phyloP scores from a whole-genome alignment of 192 early-diverging fungal species.

The Entomortierella lignicola region DNA sequence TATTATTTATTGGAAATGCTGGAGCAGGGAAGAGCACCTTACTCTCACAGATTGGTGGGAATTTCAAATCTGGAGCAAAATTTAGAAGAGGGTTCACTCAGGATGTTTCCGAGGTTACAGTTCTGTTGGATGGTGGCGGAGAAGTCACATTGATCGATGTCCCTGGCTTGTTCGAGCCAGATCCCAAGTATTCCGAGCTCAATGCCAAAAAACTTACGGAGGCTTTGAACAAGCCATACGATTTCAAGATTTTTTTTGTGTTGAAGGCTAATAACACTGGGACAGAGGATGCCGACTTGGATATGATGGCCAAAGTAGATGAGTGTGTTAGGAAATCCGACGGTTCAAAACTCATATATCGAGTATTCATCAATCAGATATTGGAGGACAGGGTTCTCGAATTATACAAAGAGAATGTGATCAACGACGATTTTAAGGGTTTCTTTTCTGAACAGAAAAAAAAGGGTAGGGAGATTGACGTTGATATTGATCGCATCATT shows the following conservation, averaged over 20 bases:
- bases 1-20: conserved; percentile 12
- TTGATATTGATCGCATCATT: no score
- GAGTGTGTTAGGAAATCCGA: not conserved
- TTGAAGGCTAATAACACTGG: conserved; percentile 4
- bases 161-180: conserved; percentile 6
- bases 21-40: conserved; percentile 18
- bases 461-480: no score
- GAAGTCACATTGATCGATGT: conserved; percentile 4
- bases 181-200: not conserved
- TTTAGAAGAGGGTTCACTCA: conserved; percentile 2
- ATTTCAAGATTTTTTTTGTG: conserved; percentile 8
- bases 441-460: no score
- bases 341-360: not conserved
- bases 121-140: not conserved
- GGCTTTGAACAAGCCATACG: conserved; percentile 3
- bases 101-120: not conserved
- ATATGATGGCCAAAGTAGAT: conserved; percentile 18
- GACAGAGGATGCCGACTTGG: not conserved
- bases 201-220: conserved; percentile 5
- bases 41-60: conserved; percentile 15
- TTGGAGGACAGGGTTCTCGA: not conserved
- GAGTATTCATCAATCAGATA: conserved; percentile 2
- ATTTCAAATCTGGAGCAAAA: not conserved
- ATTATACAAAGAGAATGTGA: not conserved
- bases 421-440: conserved; percentile 2